phyloP scores from a whole-genome alignment of 257 asterid genomes.

The Ilex asprella region DNA sequence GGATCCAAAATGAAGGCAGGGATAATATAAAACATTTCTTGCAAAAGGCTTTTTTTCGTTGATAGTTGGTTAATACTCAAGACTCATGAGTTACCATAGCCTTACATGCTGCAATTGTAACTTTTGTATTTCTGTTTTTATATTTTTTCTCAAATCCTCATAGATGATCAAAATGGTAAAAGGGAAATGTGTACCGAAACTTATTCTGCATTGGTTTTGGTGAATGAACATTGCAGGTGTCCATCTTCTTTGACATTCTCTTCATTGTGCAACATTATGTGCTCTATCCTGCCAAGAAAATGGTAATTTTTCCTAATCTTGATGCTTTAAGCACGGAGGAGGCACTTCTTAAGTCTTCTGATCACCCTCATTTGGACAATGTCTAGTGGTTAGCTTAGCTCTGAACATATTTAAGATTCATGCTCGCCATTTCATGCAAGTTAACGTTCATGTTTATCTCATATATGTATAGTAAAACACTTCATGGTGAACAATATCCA shows the following conservation, averaged over 20 bases:
- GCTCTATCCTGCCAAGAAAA: slow-evolving; percentile 44
- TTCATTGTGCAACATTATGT: slow-evolving; percentile 83
- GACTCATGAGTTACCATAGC: too few species aligned
- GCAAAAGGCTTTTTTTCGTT: too few species aligned
- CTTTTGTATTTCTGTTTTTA: background rate
- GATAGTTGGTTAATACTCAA: too few species aligned
- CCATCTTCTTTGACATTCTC: slow-evolving; percentile 67
- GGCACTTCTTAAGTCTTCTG: slow-evolving; percentile 43
- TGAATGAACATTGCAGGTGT: slow-evolving; percentile 46
- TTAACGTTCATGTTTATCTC: too few species aligned
- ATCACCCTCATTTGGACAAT: slow-evolving; percentile 20
- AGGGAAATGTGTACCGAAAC: background rate
- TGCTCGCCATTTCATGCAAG: too few species aligned
- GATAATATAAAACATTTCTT: too few species aligned
- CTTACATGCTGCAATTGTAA: too few species aligned
- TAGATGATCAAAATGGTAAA: background rate
- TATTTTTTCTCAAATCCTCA: background rate
- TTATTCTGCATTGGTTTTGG: background rate
- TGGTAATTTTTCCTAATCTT: slow-evolving; percentile 14
- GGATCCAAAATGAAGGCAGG: too few species aligned
- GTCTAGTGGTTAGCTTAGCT: slow-evolving; percentile 21
- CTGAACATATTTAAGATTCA: background rate
- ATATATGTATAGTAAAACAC: too few species aligned
- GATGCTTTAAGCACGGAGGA: slow-evolving; percentile 44
- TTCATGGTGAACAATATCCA: too few species aligned